Base-by-base conservation (phyloP, 495 filamentous ascomycete species). In the Talaromyces ruber region DNA sequence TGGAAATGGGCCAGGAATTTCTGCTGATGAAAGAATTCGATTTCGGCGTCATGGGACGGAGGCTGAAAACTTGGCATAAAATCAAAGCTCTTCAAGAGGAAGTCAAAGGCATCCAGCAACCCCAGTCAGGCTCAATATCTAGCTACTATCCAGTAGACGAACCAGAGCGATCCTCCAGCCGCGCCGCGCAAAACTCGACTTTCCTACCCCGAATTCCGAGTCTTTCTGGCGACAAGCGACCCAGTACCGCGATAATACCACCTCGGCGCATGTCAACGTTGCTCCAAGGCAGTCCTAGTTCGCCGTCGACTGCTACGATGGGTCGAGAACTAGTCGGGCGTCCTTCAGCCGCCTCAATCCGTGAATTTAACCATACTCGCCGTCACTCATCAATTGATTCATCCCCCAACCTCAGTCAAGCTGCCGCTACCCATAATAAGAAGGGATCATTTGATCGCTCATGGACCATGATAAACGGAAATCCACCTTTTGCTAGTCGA, bases 1-100 rank as follows among this genome's bases (percentile, higher is more conserved):
- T 99, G 56, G 90, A 91, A 22, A 95, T 99, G 93, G 88, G 96
- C 64, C 95, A 98, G 71, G 86, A 89, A 26, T 92, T 92, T 32
- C 73, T 97, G 3, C 93, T 96, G 70, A 85, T 98, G 74, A 97
- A 96, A 72, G 93, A 94, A 59, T 92, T 98, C 64, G 91, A 98
- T 58, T 82, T 99, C 65, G 95, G 95, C 11, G 88, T 93, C 9
- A 90, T 97, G 62, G 93, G 93, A 6, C 81, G 86, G 63, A 85
- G 92, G 67, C 78, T 94, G 70, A 94, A 91, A 68, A 95, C 89
- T n/a, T 99, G 93, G 93, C 88, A 95, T 69, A 93, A 91, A 70
- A 89, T 97, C 66, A 93, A 93, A 71, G 77, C 82, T 3, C 81
- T 97, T 64, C 93, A 97, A 72, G 87, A 96, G 68, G 88, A 97